phyloP scores from a whole-genome alignment of 163 green algal genomes.

The Volvox carteri region DNA sequence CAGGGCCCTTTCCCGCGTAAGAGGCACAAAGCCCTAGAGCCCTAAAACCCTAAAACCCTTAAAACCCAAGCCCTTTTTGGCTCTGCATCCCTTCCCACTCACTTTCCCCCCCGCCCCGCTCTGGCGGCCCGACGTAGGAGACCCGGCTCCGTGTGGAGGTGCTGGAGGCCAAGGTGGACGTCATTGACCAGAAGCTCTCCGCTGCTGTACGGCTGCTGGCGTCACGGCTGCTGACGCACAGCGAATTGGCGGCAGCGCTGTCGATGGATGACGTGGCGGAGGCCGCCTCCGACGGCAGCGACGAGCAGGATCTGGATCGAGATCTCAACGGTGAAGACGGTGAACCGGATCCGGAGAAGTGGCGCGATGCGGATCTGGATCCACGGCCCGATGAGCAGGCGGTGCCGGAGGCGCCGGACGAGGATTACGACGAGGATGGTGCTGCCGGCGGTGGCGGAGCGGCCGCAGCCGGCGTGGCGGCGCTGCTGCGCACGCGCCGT shows the following conservation, averaged over 20 bases:
- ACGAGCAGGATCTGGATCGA: constrained; percentile 19
- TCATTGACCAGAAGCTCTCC: constrained; percentile 56
- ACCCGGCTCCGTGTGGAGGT: constrained; percentile 67
- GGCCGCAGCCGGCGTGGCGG: background rate
- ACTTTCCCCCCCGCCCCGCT: too few relatives aligned
- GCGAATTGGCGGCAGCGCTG: constrained; percentile 46
- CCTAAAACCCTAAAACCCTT: too few relatives aligned
- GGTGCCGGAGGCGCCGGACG: constrained; percentile 35
- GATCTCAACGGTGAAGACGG: constrained; percentile 17
- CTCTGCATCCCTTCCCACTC: too few relatives aligned
- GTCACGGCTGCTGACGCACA: constrained; percentile 29
- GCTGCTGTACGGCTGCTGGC: constrained; percentile 46
- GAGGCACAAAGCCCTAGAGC: too few relatives aligned
- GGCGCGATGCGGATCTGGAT: constrained; percentile 46
- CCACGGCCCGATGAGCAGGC: constrained; percentile 27
- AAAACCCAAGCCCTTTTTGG: too few relatives aligned
- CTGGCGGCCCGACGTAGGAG: constrained; percentile 48
- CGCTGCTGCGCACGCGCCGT: background rate
- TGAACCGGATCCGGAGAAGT: constrained; percentile 24
- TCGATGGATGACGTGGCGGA: constrained; percentile 52
- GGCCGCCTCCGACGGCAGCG: constrained; percentile 3
- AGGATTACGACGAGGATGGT: background rate
- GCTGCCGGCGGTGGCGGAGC: background rate
- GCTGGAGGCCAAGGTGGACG: constrained; percentile 64
- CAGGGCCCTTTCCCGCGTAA: too few relatives aligned